phyloP scores from a whole-genome alignment of 192 early-diverging fungal genomes.

The Lobosporangium transversale region DNA sequence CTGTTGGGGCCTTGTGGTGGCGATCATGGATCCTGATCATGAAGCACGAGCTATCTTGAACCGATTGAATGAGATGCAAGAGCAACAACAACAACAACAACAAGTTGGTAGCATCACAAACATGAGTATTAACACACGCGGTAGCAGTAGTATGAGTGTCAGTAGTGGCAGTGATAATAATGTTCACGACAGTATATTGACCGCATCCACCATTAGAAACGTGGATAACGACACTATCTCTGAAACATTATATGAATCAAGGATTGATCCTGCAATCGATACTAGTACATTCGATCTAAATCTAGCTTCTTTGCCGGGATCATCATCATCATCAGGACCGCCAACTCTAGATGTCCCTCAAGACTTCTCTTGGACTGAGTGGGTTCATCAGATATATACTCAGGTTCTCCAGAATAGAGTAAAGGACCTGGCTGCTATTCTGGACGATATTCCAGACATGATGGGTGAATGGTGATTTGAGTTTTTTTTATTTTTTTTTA shows the following conservation, averaged over 20 bases:
- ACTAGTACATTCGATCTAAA: too few species aligned
- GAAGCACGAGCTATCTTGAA: slow-evolving; percentile 26
- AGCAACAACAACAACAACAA: not conserved
- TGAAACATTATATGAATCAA: too few species aligned
- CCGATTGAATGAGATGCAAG: slow-evolving; percentile 5
- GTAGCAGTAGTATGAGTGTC: not conserved
- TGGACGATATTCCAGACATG: slow-evolving; percentile 35
- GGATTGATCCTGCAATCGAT: too few species aligned
- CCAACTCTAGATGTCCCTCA: not conserved
- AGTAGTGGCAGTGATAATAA: not conserved
- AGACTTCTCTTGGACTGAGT: not conserved
- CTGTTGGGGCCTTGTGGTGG: slow-evolving; percentile 37
- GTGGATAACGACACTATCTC: not conserved
- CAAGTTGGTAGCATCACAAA: too few species aligned
- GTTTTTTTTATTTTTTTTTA: not conserved
- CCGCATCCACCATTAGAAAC: not conserved
- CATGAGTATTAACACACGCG: too few species aligned
- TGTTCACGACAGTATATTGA: too few species aligned
- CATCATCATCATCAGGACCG: not conserved
- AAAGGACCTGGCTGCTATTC: slow-evolving; percentile 17
- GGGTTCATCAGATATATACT: slow-evolving; percentile 13
- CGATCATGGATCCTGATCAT: slow-evolving; percentile 31
- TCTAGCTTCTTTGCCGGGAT: not conserved
- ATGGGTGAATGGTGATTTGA: slow-evolving; percentile 29
- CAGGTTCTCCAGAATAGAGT: slow-evolving; percentile 19